Evolutionary conservation across 306 rosid species (phyloP).

Genomic region (cucumber (Cucumis sativus)): Cucumber_9930_V3 NC_026658.2:253501-254000

Average conservation of each 20-base stretch:
- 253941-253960: neutral
- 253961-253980: neutral
- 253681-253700: neutral
- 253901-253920: neutral
- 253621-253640: neutral
- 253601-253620: neutral
- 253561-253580: neutral
- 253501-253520: no score
- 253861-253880: neutral
- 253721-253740: neutral
- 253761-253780: neutral
- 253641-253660: neutral
- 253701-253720: no score
- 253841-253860: no score
- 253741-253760: neutral
- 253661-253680: neutral
- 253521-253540: neutral
- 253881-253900: neutral
- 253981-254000: neutral
- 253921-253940: neutral
- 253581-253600: neutral
- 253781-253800: neutral
- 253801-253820: neutral
- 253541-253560: neutral
- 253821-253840: neutral